These are phyloP conservation scores for Hirschfeldia incana DNA, from an alignment of 345 rosid species.

Conservation along the genomic window DNA sequence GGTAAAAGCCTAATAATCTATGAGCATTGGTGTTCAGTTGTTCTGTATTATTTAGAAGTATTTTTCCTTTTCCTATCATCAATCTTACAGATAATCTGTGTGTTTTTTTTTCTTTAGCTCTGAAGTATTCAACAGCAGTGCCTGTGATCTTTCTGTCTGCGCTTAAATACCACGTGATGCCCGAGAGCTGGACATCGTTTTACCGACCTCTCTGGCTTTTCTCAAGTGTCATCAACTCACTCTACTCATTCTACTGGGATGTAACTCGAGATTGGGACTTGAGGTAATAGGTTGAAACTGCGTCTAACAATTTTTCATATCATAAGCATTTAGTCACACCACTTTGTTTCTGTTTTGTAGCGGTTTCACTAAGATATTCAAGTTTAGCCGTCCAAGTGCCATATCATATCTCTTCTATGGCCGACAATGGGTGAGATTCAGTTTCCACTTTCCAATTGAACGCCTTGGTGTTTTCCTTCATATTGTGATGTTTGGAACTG, in stretches of 20 bases:
- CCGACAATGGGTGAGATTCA: conserved; percentile 73
- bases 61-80: not conserved
- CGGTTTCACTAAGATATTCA: conserved; percentile 84
- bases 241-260: conserved; percentile 97
- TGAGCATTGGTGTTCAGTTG: not conserved
- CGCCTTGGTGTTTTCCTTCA: not conserved
- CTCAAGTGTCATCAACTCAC: conserved; percentile 83
- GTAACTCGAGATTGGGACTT: conserved; percentile 98
- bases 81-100: conserved; percentile 15
- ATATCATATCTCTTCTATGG: conserved; percentile 62
- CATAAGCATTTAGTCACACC: not conserved
- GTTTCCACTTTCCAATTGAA: conserved; percentile 1
- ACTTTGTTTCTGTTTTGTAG: conserved; percentile 42
- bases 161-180: conserved; percentile 83
- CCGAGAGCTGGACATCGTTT: conserved; percentile 73
- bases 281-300: conserved; percentile 50
- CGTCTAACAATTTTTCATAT: not conserved
- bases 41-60: not conserved
- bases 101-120: conserved; percentile 59
- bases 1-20: conserved; percentile 45
- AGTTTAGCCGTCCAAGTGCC: conserved; percentile 66
- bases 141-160: conserved; percentile 97
- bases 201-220: conserved; percentile 96
- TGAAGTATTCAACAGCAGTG: conserved; percentile 93
- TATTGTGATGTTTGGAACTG: not conserved